Evolutionary conservation across 805 yeast species (phyloP).

Genomic region (Cyberlindnera mrakii): DNA sequence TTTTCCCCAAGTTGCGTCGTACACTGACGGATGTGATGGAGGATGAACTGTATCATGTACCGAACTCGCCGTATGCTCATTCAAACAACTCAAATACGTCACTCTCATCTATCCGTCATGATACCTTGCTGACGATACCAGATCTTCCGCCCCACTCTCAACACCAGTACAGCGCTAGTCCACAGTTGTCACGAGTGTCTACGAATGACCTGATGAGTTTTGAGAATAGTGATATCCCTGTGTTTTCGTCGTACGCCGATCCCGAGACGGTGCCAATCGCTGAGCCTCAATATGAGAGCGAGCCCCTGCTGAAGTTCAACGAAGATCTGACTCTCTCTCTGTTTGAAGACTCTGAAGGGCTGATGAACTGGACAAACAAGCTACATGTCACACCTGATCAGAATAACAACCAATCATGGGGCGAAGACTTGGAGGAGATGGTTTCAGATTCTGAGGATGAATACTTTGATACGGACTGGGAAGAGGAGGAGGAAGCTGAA

Average conservation of each 20-base stretch:
- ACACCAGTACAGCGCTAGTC: slow-evolving; percentile 1
- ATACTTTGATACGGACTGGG: slow-evolving; percentile 16
- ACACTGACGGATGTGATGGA: slow-evolving; percentile 54
- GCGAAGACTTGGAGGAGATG: slow-evolving; percentile 2
- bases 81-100: slow-evolving; percentile 3
- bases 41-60: slow-evolving; percentile 46
- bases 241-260: slow-evolving; percentile 1
- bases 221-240: slow-evolving; percentile 3
- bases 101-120: slow-evolving; percentile 1
- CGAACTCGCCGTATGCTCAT: slow-evolving; percentile 5
- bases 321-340: slow-evolving; percentile 18
- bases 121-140: slow-evolving; percentile 2
- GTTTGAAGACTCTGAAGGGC: slow-evolving; percentile 1
- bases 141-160: background rate
- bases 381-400: background rate
- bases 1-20: slow-evolving; percentile 43
- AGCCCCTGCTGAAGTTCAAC: slow-evolving; percentile 21
- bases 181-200: slow-evolving; percentile 7
- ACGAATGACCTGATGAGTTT: slow-evolving; percentile 9
- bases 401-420: background rate
- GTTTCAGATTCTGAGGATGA: slow-evolving; percentile 26
- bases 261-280: slow-evolving; percentile 1
- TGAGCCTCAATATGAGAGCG: slow-evolving; percentile 4
- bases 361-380: slow-evolving; percentile 1
- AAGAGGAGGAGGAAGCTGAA: slow-evolving; percentile 13